Evolutionary conservation across 2,329 filamentous ascomycete species (phyloP), one percentile per base, ranked within the genome.

Genomic region (Aspergillus sp.): DNA sequence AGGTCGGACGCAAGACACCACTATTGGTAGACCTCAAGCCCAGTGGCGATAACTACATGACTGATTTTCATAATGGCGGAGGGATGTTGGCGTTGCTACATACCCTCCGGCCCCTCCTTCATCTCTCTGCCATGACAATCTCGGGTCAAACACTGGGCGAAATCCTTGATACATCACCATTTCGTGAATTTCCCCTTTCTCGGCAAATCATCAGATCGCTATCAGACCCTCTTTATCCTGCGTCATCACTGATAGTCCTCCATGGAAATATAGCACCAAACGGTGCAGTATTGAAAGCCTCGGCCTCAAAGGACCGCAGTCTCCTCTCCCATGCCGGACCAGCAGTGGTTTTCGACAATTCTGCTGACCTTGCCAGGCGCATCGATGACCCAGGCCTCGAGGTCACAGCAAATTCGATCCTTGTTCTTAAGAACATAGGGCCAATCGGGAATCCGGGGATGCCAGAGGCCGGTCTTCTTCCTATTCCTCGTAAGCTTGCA

Each of bases 1-100:
- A 80, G 4, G 76, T 82, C 34, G 80, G 80, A 4, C 70, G 71
- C 15, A 77, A 69, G 7, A 80, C 76, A 0, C 80, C 80, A 0
- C 64, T 83, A 0, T 63, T 82, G 5, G 71, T 82, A 9, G 80
- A 83, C 60, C 68, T 83, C n/a, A 82, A 83, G 57, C 80, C 80
- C 0, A 81, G 78, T 53, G 80, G 80, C 3, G 78, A 81, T 57
- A 81, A 81, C 57, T 82, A 81, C 62, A 82, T 82, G 80, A 78
- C 74, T n/a, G 80, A 83, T 61, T 82, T 82, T 55, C 80, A 82
- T 60, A 80, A 81, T 57, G 79, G 79, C 0, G 80, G 80, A 2
- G 80, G 80, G 4, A 81, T 82, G 79, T 62, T 78, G 24, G 77
- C 77, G 4, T 63, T 83, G 6, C 60, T 82, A 20, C 78, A 80